These are phyloP conservation scores for Trichophyton mentagrophytes DNA, from an alignment of 2,329 filamentous ascomycete genomes.

Conservation along the genomic window DNA sequence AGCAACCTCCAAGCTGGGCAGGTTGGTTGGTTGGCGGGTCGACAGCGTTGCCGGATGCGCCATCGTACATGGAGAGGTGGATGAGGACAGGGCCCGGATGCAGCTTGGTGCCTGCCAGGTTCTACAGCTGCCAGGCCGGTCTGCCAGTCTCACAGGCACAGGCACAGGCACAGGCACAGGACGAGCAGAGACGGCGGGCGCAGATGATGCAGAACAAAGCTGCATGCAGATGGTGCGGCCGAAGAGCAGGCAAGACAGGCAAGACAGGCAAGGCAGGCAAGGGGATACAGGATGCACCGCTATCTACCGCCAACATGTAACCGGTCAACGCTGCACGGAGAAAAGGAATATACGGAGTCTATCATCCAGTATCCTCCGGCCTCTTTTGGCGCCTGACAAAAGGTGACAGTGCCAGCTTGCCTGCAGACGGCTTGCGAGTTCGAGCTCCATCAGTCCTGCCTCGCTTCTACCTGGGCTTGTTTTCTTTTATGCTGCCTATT, in stretches of 20 bases:
- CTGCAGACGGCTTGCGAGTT: no score
- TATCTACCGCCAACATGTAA: neutral
- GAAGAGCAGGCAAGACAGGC: no score
- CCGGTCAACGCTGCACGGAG: neutral
- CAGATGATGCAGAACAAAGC: no score
- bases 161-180: neutral
- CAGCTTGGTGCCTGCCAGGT: neutral
- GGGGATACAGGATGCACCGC: neutral
- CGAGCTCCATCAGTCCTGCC: no score
- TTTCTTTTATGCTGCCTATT: no score
- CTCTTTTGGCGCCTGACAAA: neutral
- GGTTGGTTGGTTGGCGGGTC: neutral
- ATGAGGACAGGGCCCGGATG: no score
- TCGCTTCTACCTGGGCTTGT: no score
- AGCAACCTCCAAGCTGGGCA: no score
- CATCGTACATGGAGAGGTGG: neutral
- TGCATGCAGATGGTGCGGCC: no score
- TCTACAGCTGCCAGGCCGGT: neutral
- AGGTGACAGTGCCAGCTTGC: neutral
- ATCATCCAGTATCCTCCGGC: no score
- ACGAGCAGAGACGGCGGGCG: no score
- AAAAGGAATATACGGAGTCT: neutral
- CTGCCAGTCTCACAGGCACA: neutral
- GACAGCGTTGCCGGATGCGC: neutral
- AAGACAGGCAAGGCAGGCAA: neutral